These are phyloP conservation scores for Metschnikowia colocasiae DNA, from an alignment of 805 yeast genomes.

Conservation along the genomic window DNA sequence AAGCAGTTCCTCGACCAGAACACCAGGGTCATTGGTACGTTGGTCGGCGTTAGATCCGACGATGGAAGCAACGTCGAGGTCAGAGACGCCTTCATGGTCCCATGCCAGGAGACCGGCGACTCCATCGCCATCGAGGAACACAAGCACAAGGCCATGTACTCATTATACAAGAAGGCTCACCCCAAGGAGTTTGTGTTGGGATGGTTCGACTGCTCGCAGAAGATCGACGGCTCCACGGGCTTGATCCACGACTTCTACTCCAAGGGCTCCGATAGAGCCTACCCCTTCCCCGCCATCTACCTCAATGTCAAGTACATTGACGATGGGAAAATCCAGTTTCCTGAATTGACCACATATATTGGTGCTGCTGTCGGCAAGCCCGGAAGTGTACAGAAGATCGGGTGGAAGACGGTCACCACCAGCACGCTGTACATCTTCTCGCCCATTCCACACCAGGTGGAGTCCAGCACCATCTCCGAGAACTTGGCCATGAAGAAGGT, in stretches of 20 bases:
- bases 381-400: slow-evolving; percentile 32
- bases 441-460: slow-evolving; percentile 66
- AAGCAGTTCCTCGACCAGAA: slow-evolving; percentile 39
- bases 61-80: slow-evolving; percentile 75
- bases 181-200: slow-evolving; percentile 79
- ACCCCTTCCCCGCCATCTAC: slow-evolving; percentile 75
- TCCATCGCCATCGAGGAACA: slow-evolving; percentile 75
- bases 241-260: slow-evolving; percentile 78
- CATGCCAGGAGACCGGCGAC: slow-evolving; percentile 69
- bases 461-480: slow-evolving; percentile 52
- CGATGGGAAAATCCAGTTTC: slow-evolving; percentile 46
- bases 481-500: slow-evolving; percentile 50
- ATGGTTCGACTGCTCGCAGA: slow-evolving; percentile 69
- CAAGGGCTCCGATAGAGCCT: slow-evolving; percentile 64
- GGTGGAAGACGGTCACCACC: slow-evolving; percentile 37
- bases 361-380: slow-evolving; percentile 69
- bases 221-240: slow-evolving; percentile 68
- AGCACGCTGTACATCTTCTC: slow-evolving; percentile 59
- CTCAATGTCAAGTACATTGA: slow-evolving; percentile 63
- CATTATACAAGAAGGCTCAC: slow-evolving; percentile 69
- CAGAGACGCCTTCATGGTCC: slow-evolving; percentile 75
- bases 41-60: slow-evolving; percentile 77
- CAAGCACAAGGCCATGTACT: slow-evolving; percentile 66
- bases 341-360: slow-evolving; percentile 63
- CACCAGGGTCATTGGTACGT: slow-evolving; percentile 73